Base-by-base conservation (phyloP, 768 basidiomycete species). In the Suillus spraguei region DNA sequence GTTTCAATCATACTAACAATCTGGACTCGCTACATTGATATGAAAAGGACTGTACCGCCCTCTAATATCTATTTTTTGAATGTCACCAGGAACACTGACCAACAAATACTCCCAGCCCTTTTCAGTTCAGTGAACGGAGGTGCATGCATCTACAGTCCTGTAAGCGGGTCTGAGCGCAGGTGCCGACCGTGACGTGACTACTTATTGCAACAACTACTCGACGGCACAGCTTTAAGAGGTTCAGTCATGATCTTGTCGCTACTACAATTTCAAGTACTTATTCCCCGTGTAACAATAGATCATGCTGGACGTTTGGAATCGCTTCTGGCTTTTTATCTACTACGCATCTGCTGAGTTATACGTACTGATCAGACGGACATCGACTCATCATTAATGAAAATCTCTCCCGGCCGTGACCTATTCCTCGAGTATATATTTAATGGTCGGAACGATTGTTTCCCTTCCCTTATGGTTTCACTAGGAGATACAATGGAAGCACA, bases 11-110 rank as follows among this genome's bases (percentile, higher is more conserved):
- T 55, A 38, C 22, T 9, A 55, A 38, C 35, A 36, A 59, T 61
- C 42, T 67, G 73, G 69, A 68, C 33, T 56, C 58, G 65, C 59
- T 68, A 44, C 62, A 54, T 62, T 16, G 32, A 33, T 35, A 59
- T 60, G 42, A n/a, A 53, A 33, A 44, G 47, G 16, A 5, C 2
- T 53, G 50, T 33, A 52, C 28, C 17, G 9, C 32, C 17, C 17
- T 32, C 10, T 32, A 32, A 52, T 33, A 33, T 33, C 4, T 17
- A 16, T 28, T 49, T 24, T 24, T 24, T 28, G 49, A 6, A 49
- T 13, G 24, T 49, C 47, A 49, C 14, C 3, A 24, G 22, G 14
- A 49, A 3, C 47, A 28, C 44, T 9, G 10, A n/a, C 44, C 1
- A 44, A 17, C 14, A 13, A 39, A 16, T 16, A 39, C 16, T 16